A percentile compares a stretch with the other conserved stretches of the same genome.
These are phyloP conservation scores for Cadophora sp. DNA, from an alignment of 2,329 filamentous ascomycete genomes.

Conservation along the genomic window DNA sequence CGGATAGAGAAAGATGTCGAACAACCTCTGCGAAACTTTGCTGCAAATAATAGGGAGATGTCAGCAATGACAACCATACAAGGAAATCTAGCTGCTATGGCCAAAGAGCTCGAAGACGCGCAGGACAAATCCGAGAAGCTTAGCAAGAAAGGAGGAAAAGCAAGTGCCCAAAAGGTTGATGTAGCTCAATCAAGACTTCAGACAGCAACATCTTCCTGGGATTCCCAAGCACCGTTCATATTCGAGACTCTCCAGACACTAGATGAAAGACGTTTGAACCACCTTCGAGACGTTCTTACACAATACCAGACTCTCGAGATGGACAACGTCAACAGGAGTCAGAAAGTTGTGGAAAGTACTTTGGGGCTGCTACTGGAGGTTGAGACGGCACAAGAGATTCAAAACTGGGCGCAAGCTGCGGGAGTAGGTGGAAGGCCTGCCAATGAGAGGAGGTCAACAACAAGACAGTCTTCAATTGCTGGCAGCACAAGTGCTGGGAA, in stretches of 20 bases:
- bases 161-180: constrained; percentile 79
- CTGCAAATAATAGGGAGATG: constrained; percentile 74
- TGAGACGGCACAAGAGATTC: constrained; percentile 86
- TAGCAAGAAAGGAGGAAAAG: constrained; percentile 77
- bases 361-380: constrained; percentile 85
- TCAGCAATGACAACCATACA: constrained; percentile 82
- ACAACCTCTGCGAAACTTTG: constrained; percentile 78
- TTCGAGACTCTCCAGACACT: constrained; percentile 91
- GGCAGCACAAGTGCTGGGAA: constrained; percentile 28
- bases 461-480: constrained; percentile 39
- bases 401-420: constrained; percentile 62
- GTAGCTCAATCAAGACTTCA: constrained; percentile 76
- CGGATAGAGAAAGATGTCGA: constrained; percentile 92
- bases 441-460: constrained; percentile 38
- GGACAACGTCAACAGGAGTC: constrained; percentile 80
- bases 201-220: constrained; percentile 84
- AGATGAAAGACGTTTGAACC: constrained; percentile 88
- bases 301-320: constrained; percentile 93
- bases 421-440: constrained; percentile 47
- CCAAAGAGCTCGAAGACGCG: constrained; percentile 83
- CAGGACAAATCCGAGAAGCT: constrained; percentile 88
- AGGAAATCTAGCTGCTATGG: constrained; percentile 78
- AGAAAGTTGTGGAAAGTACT: constrained; percentile 77
- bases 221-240: constrained; percentile 91
- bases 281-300: constrained; percentile 88